Evolutionary conservation across 164 flowering plant genomes (phyloP).

Genomic region (Magnolia changhungtana): DNA sequence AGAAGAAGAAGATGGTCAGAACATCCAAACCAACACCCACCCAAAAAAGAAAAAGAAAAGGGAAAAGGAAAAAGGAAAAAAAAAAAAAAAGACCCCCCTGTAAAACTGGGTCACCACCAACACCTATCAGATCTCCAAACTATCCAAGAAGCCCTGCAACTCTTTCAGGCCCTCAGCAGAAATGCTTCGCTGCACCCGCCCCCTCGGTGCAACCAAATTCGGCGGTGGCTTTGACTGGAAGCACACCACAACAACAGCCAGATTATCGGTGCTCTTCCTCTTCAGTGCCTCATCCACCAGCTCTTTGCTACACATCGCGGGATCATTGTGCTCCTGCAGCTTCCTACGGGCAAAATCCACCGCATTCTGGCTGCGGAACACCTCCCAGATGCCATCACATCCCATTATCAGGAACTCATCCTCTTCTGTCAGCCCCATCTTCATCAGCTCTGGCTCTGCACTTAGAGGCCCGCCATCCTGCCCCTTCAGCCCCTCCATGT

Average conservation of each 20-base stretch:
- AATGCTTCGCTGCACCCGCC: slow-evolving; percentile 77
- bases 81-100: not conserved
- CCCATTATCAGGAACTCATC: slow-evolving; percentile 92
- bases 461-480: slow-evolving; percentile 69
- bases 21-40: slow-evolving; percentile 1
- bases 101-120: not conserved
- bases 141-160: slow-evolving; percentile 79
- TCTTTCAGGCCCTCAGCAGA: slow-evolving; percentile 89
- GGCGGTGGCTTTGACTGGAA: slow-evolving; percentile 78
- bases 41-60: not conserved
- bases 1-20: too few relatives aligned
- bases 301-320: slow-evolving; percentile 66
- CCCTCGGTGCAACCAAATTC: slow-evolving; percentile 61
- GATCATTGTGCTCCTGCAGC: slow-evolving; percentile 90
- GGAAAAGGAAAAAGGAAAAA: not conserved
- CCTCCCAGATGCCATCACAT: slow-evolving; percentile 99
- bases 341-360: slow-evolving; percentile 85
- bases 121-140: slow-evolving; percentile 38
- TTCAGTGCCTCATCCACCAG: slow-evolving; percentile 81
- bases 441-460: slow-evolving; percentile 87
- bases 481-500: slow-evolving; percentile 80
- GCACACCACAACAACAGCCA: slow-evolving; percentile 80
- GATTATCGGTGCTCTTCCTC: slow-evolving; percentile 78
- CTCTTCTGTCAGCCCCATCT: slow-evolving; percentile 55
- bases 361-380: slow-evolving; percentile 88